Evolutionary conservation across 805 yeast species (phyloP), one percentile per base, ranked within the genome.

Genomic region (Schwanniomyces pseudopolymorphus): DNA sequence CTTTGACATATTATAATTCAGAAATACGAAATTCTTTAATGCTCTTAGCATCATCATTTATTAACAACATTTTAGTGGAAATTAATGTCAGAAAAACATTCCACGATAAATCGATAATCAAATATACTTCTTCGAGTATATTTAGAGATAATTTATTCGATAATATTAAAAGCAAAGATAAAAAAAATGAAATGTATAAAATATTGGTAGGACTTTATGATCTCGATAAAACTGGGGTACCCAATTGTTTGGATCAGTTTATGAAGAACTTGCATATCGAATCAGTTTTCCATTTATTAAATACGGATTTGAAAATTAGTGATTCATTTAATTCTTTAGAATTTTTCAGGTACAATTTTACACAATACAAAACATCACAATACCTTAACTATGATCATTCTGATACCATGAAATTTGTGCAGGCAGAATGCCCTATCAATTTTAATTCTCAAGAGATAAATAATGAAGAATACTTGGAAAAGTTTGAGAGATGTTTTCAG

Each of bases 311-410:
- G 8, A 46, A 51, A 20, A 8, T 22, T 2, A 42, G 53, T 6
- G 62, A 57, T 19, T 19, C 47, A 14, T 69, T 67, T 44, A 56
- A 53, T 33, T 59, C 66, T 14, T 28, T 55, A 4, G 60, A 57
- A 28, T 53, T 52, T 44, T 57, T 53, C 40, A 47, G 73, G 35
- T 45, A 46, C 13, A 55, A 57, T 24, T 64, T 66, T 46, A 52
- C 51, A 40, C 47, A 55, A 39, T 52, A 52, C 54, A 66, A 66
- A 41, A 64, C 73, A 6, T 65, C 66, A 0, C 63, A 66, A 25
- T 61, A 58, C 50, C 57, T 68, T 31, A 69, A 64, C 44, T 67
- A 67, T 46, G 64, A 61, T 5, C 55, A 61, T 28, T 55, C 68
- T 1, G 75, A 70, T 39, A 55, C 60, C 1, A 43, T 53, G 5